Conservation (phyloP, 257 asterid species). For the Striga asiatica region DNA sequence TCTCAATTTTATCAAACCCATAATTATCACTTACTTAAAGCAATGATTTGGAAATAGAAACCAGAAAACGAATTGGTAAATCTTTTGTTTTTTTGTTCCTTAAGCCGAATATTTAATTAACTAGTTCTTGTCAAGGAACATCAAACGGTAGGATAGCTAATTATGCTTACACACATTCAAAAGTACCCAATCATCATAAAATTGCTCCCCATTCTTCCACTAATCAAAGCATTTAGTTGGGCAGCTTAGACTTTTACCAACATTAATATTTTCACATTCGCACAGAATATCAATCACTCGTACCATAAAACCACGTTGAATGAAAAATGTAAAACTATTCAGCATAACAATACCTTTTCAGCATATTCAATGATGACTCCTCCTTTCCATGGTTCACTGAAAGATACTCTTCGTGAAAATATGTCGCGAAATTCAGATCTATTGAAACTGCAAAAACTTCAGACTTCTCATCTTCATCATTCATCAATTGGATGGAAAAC, state of each 20-base stretch:
- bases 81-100: background rate
- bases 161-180: too few species aligned
- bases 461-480: constrained; percentile 73
- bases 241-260: too few species aligned
- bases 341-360: constrained; percentile 59
- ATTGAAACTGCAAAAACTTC: constrained; percentile 92
- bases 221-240: too few species aligned
- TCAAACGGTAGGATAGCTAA: too few species aligned
- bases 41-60: background rate
- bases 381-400: constrained; percentile 50
- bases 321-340: too few species aligned
- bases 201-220: too few species aligned
- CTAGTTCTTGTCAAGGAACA: too few species aligned
- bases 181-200: too few species aligned
- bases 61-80: background rate
- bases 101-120: too few species aligned
- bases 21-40: background rate
- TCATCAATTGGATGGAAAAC: constrained; percentile 86
- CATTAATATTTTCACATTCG: too few species aligned
- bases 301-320: too few species aligned
- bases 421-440: constrained; percentile 73
- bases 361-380: constrained; percentile 54
- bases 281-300: constrained; percentile 2
- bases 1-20: background rate
- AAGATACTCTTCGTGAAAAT: constrained; percentile 70